Base-by-base conservation (phyloP, 169 alveolate species). In the Perkinsus olseni region DNA sequence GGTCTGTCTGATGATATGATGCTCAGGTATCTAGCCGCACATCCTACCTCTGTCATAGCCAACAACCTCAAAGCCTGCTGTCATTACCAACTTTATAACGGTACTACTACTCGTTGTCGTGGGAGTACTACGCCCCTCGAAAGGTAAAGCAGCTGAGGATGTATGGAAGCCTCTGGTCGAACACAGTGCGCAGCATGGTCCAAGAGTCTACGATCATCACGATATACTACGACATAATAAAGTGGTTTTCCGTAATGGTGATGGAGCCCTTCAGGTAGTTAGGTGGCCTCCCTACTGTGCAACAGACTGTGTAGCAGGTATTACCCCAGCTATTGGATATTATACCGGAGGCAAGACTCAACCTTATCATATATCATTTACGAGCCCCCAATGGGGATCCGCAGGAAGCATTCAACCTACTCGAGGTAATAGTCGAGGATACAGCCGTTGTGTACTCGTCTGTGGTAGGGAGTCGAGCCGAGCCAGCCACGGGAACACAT, bases 311-410 rank as follows among this genome's bases (percentile, higher is more conserved):
- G 37, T 90, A 94, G n/a, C n/a, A n/a, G 94, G 94, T 94, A 28
- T 93, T 98, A 37, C 98, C 98, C 11, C 98, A 97, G 20, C 95
- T 98, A 38, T 74, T 98, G 91, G 99, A 98, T 93, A 96, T 97
- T 0, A 95, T 98, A 40, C 98, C 99, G 0, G 99, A 98, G 94
- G 99, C 99, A 0, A 95, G 98, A 93, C 96, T 97, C 37, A 98
- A 98, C 92, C 94, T 98, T 39, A 97, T 97, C 36, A 97, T 97
- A 28, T 98, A 97, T 92, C 96, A 98, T 93, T 94, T 98, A 45
- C 95, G 96, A 94, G 96, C 96, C 91, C 97, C 95, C 17, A 62
- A 62, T 8, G 82, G 82, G 39, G 95, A 95, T 90, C 94, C 95
- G 38, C 94, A 94, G 90, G 98, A 97, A 94, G 99, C 99, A 0